These are phyloP conservation scores for Dovyalis caffra DNA, from an alignment of 345 rosid genomes.

Conservation along the genomic window DNA sequence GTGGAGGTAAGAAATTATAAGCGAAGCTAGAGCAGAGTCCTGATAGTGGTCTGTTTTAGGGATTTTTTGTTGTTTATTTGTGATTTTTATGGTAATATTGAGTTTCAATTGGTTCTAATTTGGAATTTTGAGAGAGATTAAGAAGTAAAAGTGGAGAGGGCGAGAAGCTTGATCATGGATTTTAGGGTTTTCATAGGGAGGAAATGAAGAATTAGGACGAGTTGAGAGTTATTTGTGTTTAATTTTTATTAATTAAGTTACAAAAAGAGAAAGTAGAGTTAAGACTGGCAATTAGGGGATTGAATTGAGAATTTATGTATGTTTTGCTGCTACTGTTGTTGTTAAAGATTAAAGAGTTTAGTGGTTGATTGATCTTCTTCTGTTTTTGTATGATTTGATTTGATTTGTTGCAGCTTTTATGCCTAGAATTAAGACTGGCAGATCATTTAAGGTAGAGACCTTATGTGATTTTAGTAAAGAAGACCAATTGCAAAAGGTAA, in stretches of 20 bases:
- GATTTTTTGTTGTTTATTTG: background rate
- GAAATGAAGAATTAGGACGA: background rate
- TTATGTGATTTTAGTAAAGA: constrained; percentile 80
- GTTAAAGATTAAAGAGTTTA: background rate
- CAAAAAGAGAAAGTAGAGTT: background rate
- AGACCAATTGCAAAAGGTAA: constrained; percentile 58
- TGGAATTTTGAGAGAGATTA: background rate
- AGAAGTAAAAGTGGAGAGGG: background rate
- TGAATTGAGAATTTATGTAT: background rate
- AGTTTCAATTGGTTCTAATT: background rate
- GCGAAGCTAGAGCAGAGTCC: background rate
- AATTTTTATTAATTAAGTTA: background rate
- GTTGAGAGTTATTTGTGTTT: background rate
- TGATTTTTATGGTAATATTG: background rate
- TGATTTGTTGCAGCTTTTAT: constrained; percentile 71
- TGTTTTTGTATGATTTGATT: background rate
- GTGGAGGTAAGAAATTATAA: background rate
- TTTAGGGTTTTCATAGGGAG: background rate
- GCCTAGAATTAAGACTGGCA: constrained; percentile 70
- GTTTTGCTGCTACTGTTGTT: background rate
- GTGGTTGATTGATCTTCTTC: background rate
- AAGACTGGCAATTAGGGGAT: background rate
- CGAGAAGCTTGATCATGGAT: background rate
- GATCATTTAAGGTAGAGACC: constrained; percentile 64
- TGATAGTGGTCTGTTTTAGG: too few species aligned